A percentile compares a stretch with the other conserved stretches of the same genome.
Conservation (phyloP, 805 yeast species). For the Wickerhamomyces pijperi region DNA sequence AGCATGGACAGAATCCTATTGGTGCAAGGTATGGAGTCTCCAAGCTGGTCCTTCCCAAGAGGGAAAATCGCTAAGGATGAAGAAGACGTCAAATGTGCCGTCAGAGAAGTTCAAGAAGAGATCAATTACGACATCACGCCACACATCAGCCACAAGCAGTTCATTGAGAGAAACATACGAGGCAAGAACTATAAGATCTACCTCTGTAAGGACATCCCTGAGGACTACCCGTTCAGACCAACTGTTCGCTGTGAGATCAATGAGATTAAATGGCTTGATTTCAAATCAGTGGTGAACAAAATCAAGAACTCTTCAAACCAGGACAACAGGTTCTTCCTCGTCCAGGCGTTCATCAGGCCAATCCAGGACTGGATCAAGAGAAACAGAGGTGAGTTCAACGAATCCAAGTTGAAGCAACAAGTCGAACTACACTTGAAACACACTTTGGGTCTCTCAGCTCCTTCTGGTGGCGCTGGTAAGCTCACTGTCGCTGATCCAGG, state of each 20-base stretch:
- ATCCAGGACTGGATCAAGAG: slow-evolving; percentile 41
- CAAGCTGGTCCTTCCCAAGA: slow-evolving; percentile 92
- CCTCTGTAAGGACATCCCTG: slow-evolving; percentile 68
- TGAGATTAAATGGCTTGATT: slow-evolving; percentile 68
- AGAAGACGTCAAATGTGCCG: slow-evolving; percentile 77
- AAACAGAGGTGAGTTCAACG: slow-evolving; percentile 36
- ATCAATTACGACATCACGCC: slow-evolving; percentile 79
- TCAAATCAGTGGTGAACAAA: slow-evolving; percentile 28
- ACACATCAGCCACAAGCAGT: slow-evolving; percentile 57
- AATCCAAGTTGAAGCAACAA: slow-evolving; percentile 45
- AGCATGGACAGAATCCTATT: slow-evolving; percentile 59
- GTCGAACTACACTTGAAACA: slow-evolving; percentile 59
- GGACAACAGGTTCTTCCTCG: slow-evolving; percentile 23
- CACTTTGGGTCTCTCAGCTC: slow-evolving; percentile 44
- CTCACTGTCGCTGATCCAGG: slow-evolving; percentile 49
- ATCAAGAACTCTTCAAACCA: slow-evolving; percentile 14
- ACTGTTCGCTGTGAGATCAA: slow-evolving; percentile 81
- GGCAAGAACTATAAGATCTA: slow-evolving; percentile 84
- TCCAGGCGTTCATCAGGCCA: slow-evolving; percentile 31
- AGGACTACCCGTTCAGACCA: slow-evolving; percentile 65
- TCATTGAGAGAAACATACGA: slow-evolving; percentile 65
- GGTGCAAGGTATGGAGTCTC: slow-evolving; percentile 75
- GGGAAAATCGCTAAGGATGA: slow-evolving; percentile 95
- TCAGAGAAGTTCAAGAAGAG: slow-evolving; percentile 88
- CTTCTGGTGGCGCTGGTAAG: slow-evolving; percentile 5